phyloP scores from a whole-genome alignment of 305 asterid species.

The Euphrasia arctica region DNA sequence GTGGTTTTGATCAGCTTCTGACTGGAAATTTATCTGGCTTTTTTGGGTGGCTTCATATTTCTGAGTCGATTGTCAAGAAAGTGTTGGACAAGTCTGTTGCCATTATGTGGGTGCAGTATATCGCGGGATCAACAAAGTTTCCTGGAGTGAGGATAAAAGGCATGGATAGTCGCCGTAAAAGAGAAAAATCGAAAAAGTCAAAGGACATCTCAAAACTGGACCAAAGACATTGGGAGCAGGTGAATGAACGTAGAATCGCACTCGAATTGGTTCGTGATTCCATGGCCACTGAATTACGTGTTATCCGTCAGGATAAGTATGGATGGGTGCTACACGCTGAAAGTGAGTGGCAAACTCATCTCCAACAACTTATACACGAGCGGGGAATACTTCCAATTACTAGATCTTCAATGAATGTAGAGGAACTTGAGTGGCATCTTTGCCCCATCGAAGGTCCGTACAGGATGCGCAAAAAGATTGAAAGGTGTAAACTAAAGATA shows the following conservation, averaged over 20 bases:
- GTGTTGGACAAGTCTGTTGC: constrained; percentile 92
- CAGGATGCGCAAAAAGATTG: constrained; percentile 96
- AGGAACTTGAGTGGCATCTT: constrained; percentile 91
- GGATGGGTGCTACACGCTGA: constrained; percentile 99
- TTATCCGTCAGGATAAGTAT: constrained; percentile 97
- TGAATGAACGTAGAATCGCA: constrained; percentile 90
- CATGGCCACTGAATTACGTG: constrained; percentile 96
- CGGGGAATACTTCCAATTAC: constrained; percentile 84
- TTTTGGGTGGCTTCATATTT: constrained; percentile 77
- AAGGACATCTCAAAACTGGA: constrained; percentile 72
- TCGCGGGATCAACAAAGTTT: constrained; percentile 88
- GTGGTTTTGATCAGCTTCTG: constrained; percentile 94
- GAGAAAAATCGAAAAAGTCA: constrained; percentile 79
- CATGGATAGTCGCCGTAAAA: constrained; percentile 96
- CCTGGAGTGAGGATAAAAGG: constrained; percentile 96
- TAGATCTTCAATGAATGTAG: constrained; percentile 53
- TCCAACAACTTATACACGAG: constrained; percentile 96
- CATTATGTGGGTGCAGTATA: constrained; percentile 96
- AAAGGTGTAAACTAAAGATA: constrained; percentile 70
- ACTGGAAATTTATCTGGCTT: constrained; percentile 73
- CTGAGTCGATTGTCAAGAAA: constrained; percentile 64
- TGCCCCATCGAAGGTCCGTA: constrained; percentile 99
- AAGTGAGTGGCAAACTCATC: constrained; percentile 97
- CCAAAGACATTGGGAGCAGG: constrained; percentile 95
- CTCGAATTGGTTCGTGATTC: constrained; percentile 98